These are phyloP conservation scores for Saturnispora besseyi DNA, from an alignment of 805 yeast species.

Conservation along the genomic window DNA sequence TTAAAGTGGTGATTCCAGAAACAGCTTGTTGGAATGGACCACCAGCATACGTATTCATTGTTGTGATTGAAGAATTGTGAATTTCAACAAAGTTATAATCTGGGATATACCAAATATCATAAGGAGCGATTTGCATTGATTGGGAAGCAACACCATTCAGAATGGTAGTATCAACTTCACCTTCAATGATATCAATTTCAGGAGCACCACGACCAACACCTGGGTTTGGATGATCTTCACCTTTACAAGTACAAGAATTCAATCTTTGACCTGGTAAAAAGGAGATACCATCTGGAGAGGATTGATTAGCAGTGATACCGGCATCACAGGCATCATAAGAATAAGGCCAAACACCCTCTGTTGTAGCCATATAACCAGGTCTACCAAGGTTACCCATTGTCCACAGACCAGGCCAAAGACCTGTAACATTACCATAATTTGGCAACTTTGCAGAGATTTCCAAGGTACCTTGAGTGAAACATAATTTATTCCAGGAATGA, in stretches of 20 bases:
- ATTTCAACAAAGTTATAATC: slow-evolving; percentile 75
- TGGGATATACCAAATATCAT: slow-evolving; percentile 90
- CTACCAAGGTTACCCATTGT: slow-evolving; percentile 88
- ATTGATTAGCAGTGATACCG: slow-evolving; percentile 91
- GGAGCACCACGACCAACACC: slow-evolving; percentile 94
- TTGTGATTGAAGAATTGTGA: slow-evolving; percentile 56
- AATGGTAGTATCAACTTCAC: slow-evolving; percentile 50
- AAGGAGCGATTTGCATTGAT: slow-evolving; percentile 87
- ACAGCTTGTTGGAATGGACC: slow-evolving; percentile 93
- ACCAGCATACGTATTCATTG: slow-evolving; percentile 84
- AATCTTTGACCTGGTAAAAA: slow-evolving; percentile 80
- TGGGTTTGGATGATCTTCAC: slow-evolving; percentile 77
- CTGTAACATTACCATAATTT: slow-evolving; percentile 65
- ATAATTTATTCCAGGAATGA: slow-evolving; percentile 85
- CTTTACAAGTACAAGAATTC: slow-evolving; percentile 68
- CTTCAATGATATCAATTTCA: slow-evolving; percentile 89
- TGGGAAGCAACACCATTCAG: slow-evolving; percentile 74
- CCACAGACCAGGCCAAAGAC: slow-evolving; percentile 97
- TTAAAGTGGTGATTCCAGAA: slow-evolving; percentile 72
- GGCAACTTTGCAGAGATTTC: slow-evolving; percentile 76
- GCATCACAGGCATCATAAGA: slow-evolving; percentile 82
- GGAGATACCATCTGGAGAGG: slow-evolving; percentile 81
- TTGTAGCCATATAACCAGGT: slow-evolving; percentile 79
- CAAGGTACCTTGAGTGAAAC: slow-evolving; percentile 76
- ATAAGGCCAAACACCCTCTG: slow-evolving; percentile 96